phyloP scores from a whole-genome alignment of 140 eudicot genomes.

The Cichorium intybus region DNA sequence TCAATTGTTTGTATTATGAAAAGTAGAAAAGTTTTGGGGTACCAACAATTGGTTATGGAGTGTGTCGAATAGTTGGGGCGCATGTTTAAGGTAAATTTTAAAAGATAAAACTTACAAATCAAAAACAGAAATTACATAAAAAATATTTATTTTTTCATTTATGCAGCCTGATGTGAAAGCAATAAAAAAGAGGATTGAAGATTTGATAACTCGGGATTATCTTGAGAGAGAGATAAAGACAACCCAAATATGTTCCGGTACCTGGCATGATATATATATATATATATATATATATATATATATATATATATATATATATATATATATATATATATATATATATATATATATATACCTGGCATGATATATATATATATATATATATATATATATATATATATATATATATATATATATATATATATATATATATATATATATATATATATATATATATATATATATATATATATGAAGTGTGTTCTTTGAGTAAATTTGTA shows the following conservation, averaged over 20 bases:
- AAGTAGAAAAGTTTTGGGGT: slow-evolving; percentile 85
- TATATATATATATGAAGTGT: no score
- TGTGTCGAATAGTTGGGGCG: slow-evolving; percentile 98
- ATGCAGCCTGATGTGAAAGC: slow-evolving; percentile 76
- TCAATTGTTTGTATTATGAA: slow-evolving; percentile 96
- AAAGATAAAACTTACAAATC: neutral
- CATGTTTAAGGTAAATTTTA: slow-evolving; percentile 55
- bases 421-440: no score
- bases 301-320: no score
- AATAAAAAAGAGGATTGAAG: slow-evolving; percentile 80
- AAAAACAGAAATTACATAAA: no score
- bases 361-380: no score
- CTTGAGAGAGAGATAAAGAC: slow-evolving; percentile 71
- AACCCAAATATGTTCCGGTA: slow-evolving; percentile 60
- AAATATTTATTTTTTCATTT: no score
- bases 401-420: no score
- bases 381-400: no score
- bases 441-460: no score
- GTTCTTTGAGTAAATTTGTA: neutral
- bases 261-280: slow-evolving; percentile 52
- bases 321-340: no score
- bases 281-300: no score
- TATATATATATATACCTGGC: no score
- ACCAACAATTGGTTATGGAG: slow-evolving; percentile 95
- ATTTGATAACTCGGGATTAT: slow-evolving; percentile 70